Evolutionary conservation across 2,329 filamentous ascomycete genomes (phyloP), one percentile per base, ranked within the genome.

Genomic region (Mariannaea sp.): DNA sequence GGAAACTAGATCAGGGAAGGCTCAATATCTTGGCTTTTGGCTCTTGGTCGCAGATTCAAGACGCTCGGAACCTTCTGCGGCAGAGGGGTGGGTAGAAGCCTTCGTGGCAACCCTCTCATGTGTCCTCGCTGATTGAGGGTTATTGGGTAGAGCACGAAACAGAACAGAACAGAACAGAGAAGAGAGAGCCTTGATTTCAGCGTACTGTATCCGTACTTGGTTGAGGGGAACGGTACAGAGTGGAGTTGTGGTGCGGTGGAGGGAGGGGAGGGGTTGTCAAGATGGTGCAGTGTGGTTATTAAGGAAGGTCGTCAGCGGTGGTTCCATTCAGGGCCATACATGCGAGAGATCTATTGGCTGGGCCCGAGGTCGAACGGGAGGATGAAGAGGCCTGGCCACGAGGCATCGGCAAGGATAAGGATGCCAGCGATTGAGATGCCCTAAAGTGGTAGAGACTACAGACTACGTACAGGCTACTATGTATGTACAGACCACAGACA

Each of bases 341-440:
- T 55, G 48, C 55, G 57, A 55, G n/a, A 45, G 51, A 27, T 54
- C 53, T 53, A 65, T 65, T 65, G 62, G 55, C 39, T 42, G 46
- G 44, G 10, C 29, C 44, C 44, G 30, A 30, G 35, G 16, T 53
- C 27, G 49, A 52, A 47, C 42, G 57, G 35, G 59, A 59, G 52
- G 35, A 43, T 36, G 42, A 39, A 50, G 49, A 57, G 41, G 39
- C 50, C 49, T 43, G 56, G 56, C 55, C 53, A 56, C 48, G 44
- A 53, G 53, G 52, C 29, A 36, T 19, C 10, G 27, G 39, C 42
- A 52, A 43, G 47, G 47, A 43, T 50, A 52, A 43, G 47, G 47
- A 43, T 50, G 38, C 47, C 24, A 50, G 39, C 17, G 41, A 27
- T 26, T 39, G 14, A 42, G 30, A 27, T 38, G 38, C 29, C 39